phyloP scores from a whole-genome alignment of 1,139 yeast genomes.

The Spathaspora sp. region DNA sequence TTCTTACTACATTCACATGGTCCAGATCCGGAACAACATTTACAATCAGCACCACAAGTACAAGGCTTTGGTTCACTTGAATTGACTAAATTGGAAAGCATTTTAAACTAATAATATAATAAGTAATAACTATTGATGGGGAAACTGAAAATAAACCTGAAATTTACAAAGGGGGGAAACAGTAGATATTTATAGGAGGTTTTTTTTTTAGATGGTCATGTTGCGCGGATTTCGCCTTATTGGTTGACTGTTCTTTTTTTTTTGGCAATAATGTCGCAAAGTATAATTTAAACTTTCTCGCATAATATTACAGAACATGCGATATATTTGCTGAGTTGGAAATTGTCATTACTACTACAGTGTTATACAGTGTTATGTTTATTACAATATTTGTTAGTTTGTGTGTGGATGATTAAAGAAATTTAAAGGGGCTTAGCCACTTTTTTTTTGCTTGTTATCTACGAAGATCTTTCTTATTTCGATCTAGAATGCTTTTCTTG shows the following conservation, averaged over 20 bases:
- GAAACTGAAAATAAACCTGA: neutral
- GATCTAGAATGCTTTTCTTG: too few species aligned
- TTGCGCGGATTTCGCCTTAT: neutral
- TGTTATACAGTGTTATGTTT: too few species aligned
- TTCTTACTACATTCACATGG: neutral
- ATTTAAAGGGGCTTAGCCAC: neutral
- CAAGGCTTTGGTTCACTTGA: conserved; percentile 5
- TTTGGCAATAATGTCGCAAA: neutral
- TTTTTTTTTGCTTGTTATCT: too few species aligned
- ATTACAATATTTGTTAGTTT: too few species aligned
- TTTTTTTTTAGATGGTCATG: neutral
- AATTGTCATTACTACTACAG: too few species aligned
- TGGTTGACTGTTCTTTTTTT: neutral
- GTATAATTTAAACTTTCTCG: neutral
- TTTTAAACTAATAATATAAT: neutral
- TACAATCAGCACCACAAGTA: conserved; percentile 3
- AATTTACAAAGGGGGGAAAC: neutral
- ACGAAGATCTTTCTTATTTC: neutral
- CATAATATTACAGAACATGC: neutral
- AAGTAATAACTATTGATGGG: neutral
- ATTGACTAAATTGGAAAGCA: conserved; percentile 6
- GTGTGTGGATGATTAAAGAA: neutral
- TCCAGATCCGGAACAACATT: conserved; percentile 2
- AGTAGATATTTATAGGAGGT: neutral
- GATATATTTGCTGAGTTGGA: neutral